Evolutionary conservation across 2,329 filamentous ascomycete genomes (phyloP), one percentile per base, ranked within the genome.

Genomic region (Colletotrichum sp.): DNA sequence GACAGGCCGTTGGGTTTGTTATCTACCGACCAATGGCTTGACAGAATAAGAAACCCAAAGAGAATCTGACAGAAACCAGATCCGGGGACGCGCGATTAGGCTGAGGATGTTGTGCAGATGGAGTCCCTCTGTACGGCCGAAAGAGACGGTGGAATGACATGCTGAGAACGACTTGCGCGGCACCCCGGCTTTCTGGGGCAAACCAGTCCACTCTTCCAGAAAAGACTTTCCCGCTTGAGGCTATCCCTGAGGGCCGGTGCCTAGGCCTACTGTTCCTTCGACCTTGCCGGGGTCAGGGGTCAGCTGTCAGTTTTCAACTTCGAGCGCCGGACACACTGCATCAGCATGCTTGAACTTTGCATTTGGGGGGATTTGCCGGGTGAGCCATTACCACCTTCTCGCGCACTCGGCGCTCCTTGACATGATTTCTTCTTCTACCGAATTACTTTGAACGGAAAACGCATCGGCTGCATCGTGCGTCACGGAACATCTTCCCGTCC

Each of bases 91-190:
- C 36, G 30, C 39, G 66, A 67, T 57, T 69, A 64, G 64, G 59
- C 63, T 63, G 64, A 52, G 59, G 64, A 73, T 76, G 70, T 76
- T 73, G 74, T 76, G 71, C 74, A 76, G 74, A 73, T 69, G 70
- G 44, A 52, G 32, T 30, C 18, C 59, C 55, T 68, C 64, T 73
- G 44, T 60, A 55, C 66, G 55, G 55, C 36, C 68, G 34, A 68
- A n/a, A 44, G 30, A 26, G 39, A 49, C 44, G 24, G 28, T 39
- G 59, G 57, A 39, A 68, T 62, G 57, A 36, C 71, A 76, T 52
- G 64, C 34, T 59, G 26, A 71, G n/a, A 28, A 62, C 60, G 52
- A 55, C 72, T 52, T 55, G 62, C 70, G 44, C 69, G 32, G 70
- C 59, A 60, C 57, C 73, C 73, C 63, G 30, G 39, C 39, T 72